Base-by-base conservation (phyloP, 805 yeast species). In the Metschnikowia dekortorum region DNA sequence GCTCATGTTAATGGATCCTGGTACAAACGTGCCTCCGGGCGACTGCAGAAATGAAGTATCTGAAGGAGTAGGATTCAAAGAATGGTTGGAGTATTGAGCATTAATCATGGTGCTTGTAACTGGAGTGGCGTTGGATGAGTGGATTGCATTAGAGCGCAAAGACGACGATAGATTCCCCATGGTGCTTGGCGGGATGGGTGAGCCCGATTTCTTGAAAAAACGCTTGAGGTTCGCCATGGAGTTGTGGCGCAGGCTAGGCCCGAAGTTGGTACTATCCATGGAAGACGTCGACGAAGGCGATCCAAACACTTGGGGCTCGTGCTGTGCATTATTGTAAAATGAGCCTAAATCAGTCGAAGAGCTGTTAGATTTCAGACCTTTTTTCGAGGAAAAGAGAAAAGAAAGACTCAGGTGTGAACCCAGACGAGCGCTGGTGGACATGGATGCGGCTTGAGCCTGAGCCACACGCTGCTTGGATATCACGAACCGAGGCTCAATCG, bases 401-500 rank as follows among this genome's bases (percentile, higher is more conserved):
- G 79, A 76, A 34, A 79, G 67, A 2, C 81, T 75, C 8, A 80
- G 71, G 51, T 75, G 78, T 6, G 80, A 75, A 8, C 69, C 71
- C 45, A 65, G 64, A 44, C 74, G 66, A 41, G 68, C 73, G 14
- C 68, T 60, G 29, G 54, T 38, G 8, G 71, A 58, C 30, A 71
- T 57, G 37, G 65, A 57, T 3, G 70, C 63, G 2, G 77, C 78
- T 18, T 56, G 57, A 16, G 74, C 79, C 55, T 71, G 82, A 41
- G 76, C 83, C 26, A 84, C 81, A 48, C 87, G 80, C 53, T 85
- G 94, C 60, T 88, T 82, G 9, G 95, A 87, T 37, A 90, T 85
- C 45, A 90, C 82, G 62, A 90, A 89, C 39, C 96, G 76, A 13
- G 95, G 87, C 62, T 89, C 97, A n/a, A 90, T 83, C 32, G 82